Percentiles rank a stretch among this genome's conserved stretches.
These are phyloP conservation scores for Leccinum uliginosum DNA, from an alignment of 768 basidiomycete species.

Conservation along the genomic window DNA sequence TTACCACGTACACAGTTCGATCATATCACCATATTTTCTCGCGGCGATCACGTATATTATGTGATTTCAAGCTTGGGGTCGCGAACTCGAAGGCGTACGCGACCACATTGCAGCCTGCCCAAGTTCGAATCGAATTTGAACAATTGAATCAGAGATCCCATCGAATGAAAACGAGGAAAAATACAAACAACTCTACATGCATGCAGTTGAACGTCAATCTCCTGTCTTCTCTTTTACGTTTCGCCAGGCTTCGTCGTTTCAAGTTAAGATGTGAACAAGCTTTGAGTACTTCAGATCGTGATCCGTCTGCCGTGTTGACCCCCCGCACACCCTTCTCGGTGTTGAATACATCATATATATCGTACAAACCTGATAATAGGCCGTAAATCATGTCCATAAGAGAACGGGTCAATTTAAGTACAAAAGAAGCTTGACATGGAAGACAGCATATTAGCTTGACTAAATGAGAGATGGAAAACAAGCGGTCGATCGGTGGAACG, in stretches of 20 bases:
- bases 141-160: background rate
- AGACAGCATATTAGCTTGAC: background rate
- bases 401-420: background rate
- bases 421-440: background rate
- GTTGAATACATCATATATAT: background rate
- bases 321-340: background rate
- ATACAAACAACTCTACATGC: background rate
- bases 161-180: background rate
- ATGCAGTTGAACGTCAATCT: no score
- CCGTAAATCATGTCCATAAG: background rate
- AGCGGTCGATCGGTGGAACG: background rate
- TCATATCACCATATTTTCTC: background rate
- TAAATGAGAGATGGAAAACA: background rate
- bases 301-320: background rate
- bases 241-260: background rate
- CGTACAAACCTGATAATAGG: slow-evolving; percentile 3
- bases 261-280: no score
- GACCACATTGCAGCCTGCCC: background rate
- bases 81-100: background rate
- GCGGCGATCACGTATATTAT: background rate
- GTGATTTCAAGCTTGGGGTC: background rate
- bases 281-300: background rate
- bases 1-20: no score
- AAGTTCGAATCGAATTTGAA: background rate
- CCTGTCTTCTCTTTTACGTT: background rate